phyloP scores from a whole-genome alignment of 345 rosid genomes.

The Trapa incisa region DNA sequence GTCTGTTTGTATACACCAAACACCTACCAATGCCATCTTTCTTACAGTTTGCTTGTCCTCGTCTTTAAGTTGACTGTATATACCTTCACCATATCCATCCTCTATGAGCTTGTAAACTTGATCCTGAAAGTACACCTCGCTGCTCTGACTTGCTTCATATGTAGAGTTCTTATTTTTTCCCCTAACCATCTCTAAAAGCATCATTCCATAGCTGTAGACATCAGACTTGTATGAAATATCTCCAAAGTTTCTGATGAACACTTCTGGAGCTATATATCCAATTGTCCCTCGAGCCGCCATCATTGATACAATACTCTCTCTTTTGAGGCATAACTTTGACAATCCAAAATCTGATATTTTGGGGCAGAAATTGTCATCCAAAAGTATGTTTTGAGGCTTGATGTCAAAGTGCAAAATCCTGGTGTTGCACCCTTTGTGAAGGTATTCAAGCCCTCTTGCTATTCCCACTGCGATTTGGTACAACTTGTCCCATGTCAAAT shows the following conservation, averaged over 20 bases:
- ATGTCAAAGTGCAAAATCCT: slow-evolving; percentile 36
- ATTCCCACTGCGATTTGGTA: slow-evolving; percentile 19
- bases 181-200: slow-evolving; percentile 6
- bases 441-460: slow-evolving; percentile 30
- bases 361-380: slow-evolving; percentile 25
- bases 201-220: slow-evolving; percentile 24
- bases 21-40: slow-evolving; percentile 2
- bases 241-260: slow-evolving; percentile 22
- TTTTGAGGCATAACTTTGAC: slow-evolving; percentile 21
- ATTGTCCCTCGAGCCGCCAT: slow-evolving; percentile 14
- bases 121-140: slow-evolving; percentile 28
- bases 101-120: slow-evolving; percentile 23
- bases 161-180: background rate
- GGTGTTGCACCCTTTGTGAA: slow-evolving; percentile 30
- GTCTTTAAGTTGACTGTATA: background rate
- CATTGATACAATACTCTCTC: slow-evolving; percentile 24
- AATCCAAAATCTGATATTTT: slow-evolving; percentile 40
- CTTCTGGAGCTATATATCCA: slow-evolving; percentile 32
- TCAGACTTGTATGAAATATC: slow-evolving; percentile 27
- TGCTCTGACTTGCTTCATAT: background rate
- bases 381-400: slow-evolving; percentile 33
- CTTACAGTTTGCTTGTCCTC: slow-evolving; percentile 1
- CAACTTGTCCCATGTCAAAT: slow-evolving; percentile 14
- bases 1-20: slow-evolving; percentile 2
- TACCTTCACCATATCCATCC: background rate